Conservation (phyloP, 1,284 basidiomycete species). For the Trametes versicolor region DNA sequence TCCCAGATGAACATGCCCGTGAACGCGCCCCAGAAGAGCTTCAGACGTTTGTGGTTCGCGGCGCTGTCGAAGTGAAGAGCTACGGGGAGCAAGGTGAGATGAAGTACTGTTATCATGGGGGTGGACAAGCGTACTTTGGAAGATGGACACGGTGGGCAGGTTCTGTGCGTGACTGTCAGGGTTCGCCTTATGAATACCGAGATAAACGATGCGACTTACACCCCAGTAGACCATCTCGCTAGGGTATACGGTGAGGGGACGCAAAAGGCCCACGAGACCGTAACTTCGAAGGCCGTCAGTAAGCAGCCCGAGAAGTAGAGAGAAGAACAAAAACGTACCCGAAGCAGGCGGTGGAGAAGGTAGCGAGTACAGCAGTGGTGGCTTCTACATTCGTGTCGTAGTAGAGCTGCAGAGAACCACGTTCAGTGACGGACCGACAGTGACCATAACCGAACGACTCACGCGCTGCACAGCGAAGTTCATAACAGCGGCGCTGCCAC, state of each 20-base stretch:
- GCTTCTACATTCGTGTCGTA: slow-evolving; percentile 65
- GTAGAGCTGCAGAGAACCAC: slow-evolving; percentile 54
- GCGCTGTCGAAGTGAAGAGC: slow-evolving; percentile 62
- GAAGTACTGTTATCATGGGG: background rate
- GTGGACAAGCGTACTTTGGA: slow-evolving; percentile 56
- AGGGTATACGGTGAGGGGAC: slow-evolving; percentile 71
- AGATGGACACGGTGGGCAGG: slow-evolving; percentile 66
- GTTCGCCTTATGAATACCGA: background rate
- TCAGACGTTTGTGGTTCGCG: slow-evolving; percentile 62
- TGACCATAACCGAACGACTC: slow-evolving; percentile 32
- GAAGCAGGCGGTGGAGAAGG: slow-evolving; percentile 72
- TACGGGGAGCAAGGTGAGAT: slow-evolving; percentile 32
- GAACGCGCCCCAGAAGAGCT: slow-evolving; percentile 69
- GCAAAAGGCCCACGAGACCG: slow-evolving; percentile 64
- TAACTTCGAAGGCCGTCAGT: background rate
- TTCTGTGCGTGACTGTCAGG: slow-evolving; percentile 46
- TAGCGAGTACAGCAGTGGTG: slow-evolving; percentile 67
- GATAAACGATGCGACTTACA: slow-evolving; percentile 46
- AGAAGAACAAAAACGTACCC: slow-evolving; percentile 66
- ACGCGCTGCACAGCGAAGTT: slow-evolving; percentile 73
- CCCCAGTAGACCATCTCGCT: slow-evolving; percentile 78
- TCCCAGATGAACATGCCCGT: slow-evolving; percentile 65
- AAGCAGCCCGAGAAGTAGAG: background rate
- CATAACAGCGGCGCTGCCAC: slow-evolving; percentile 59
- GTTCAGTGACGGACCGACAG: slow-evolving; percentile 41